These are phyloP conservation scores for Baudoinia panamericana DNA, from an alignment of 495 filamentous ascomycete species.

Conservation along the genomic window DNA sequence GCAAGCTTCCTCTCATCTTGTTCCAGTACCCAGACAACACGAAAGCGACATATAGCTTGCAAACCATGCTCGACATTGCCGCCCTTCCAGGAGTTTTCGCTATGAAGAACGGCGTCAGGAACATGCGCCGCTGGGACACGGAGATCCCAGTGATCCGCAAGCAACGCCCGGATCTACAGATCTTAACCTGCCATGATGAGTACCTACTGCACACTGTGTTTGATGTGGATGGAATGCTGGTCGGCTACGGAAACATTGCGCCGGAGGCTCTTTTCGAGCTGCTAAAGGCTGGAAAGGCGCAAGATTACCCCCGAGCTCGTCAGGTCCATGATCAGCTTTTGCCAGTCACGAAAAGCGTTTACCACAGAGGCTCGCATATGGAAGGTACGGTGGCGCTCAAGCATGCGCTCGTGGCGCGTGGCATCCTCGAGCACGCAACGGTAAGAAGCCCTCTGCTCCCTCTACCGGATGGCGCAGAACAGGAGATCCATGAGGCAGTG, in stretches of 20 bases:
- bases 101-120: slow-evolving; percentile 32
- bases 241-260: slow-evolving; percentile 32
- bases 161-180: slow-evolving; percentile 27
- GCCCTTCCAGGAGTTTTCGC: slow-evolving; percentile 29
- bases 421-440: slow-evolving; percentile 28
- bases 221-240: slow-evolving; percentile 30
- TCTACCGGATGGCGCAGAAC: slow-evolving; percentile 24
- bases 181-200: slow-evolving; percentile 31
- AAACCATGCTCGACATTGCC: slow-evolving; percentile 31
- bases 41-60: slow-evolving; percentile 28
- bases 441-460: slow-evolving; percentile 26
- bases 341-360: slow-evolving; percentile 27
- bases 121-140: slow-evolving; percentile 32
- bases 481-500: slow-evolving; percentile 22
- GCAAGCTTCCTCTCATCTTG: slow-evolving; percentile 27
- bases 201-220: slow-evolving; percentile 31
- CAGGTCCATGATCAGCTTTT: slow-evolving; percentile 27
- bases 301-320: slow-evolving; percentile 27
- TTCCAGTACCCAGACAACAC: slow-evolving; percentile 33
- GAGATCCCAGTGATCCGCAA: slow-evolving; percentile 29
- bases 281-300: slow-evolving; percentile 28
- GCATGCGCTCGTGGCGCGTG: slow-evolving; percentile 28
- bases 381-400: slow-evolving; percentile 29
- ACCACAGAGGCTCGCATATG: slow-evolving; percentile 30
- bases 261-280: slow-evolving; percentile 29